Percentiles rank a stretch among this genome's conserved stretches.
Evolutionary conservation across 2,329 filamentous ascomycete species (phyloP).

Genomic region (Fusarium veterinarium): DNA sequence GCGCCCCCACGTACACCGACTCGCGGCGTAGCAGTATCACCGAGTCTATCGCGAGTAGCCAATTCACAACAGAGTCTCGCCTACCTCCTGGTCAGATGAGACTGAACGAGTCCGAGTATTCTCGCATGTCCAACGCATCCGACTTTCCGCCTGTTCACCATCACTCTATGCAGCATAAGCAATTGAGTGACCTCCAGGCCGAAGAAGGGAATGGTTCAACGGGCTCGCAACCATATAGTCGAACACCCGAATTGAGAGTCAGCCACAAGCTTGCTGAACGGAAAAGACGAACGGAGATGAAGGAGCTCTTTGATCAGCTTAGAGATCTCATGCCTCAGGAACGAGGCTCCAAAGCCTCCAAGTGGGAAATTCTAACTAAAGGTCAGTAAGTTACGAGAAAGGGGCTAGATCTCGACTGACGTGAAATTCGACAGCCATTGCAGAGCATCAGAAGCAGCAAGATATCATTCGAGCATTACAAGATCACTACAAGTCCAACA

Average conservation of each 20-base stretch:
- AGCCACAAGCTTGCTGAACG: slow-evolving; percentile 88
- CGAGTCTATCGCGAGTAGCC: slow-evolving; percentile 82
- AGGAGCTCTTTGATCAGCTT: slow-evolving; percentile 84
- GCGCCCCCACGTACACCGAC: slow-evolving; percentile 64
- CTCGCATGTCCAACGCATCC: slow-evolving; percentile 62
- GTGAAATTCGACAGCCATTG: slow-evolving; percentile 61
- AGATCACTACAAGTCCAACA: slow-evolving; percentile 55
- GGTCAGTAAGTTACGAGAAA: slow-evolving; percentile 61
- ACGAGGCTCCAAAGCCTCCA: slow-evolving; percentile 85
- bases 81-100: slow-evolving; percentile 78
- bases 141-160: slow-evolving; percentile 75
- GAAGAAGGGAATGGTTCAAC: slow-evolving; percentile 64
- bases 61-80: slow-evolving; percentile 79
- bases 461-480: slow-evolving; percentile 62
- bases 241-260: slow-evolving; percentile 83
- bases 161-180: slow-evolving; percentile 80
- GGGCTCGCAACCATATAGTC: slow-evolving; percentile 79
- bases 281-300: slow-evolving; percentile 89
- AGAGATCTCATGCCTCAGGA: slow-evolving; percentile 83
- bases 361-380: slow-evolving; percentile 90
- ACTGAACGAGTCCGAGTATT: slow-evolving; percentile 71
- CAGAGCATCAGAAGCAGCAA: slow-evolving; percentile 67
- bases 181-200: slow-evolving; percentile 73
- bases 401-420: slow-evolving; percentile 21
- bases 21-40: slow-evolving; percentile 81